A percentile compares a stretch with the other conserved stretches of the same genome.
These are phyloP conservation scores for Ophiosphaerella herpotricha DNA, from an alignment of 2,329 filamentous ascomycete genomes.

Conservation along the genomic window DNA sequence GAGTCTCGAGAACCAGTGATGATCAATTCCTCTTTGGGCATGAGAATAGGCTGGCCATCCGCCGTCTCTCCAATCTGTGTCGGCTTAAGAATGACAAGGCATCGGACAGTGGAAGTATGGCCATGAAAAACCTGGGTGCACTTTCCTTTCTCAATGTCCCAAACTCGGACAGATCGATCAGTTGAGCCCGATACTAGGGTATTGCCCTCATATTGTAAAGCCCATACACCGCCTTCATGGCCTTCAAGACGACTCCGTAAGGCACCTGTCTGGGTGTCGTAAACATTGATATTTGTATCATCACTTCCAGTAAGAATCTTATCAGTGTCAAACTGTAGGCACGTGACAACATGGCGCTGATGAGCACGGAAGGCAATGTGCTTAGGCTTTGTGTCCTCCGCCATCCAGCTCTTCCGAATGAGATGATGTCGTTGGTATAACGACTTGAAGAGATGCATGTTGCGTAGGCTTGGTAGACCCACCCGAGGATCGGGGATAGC, in stretches of 20 bases:
- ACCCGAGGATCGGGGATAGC: slow-evolving; percentile 82
- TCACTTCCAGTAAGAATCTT: slow-evolving; percentile 98
- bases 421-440: slow-evolving; percentile 91
- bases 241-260: slow-evolving; percentile 83
- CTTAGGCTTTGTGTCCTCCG: slow-evolving; percentile 75
- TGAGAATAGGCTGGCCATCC: slow-evolving; percentile 78
- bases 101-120: slow-evolving; percentile 95
- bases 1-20: slow-evolving; percentile 97
- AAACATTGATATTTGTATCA: slow-evolving; percentile 96
- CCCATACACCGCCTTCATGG: slow-evolving; percentile 97
- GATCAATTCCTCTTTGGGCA: slow-evolving; percentile 92
- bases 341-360: slow-evolving; percentile 94
- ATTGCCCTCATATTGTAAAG: slow-evolving; percentile 93
- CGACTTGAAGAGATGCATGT: slow-evolving; percentile 93
- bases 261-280: slow-evolving; percentile 93
- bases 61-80: slow-evolving; percentile 72
- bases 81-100: slow-evolving; percentile 91
- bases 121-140: slow-evolving; percentile 97
- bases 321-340: slow-evolving; percentile 95
- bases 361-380: slow-evolving; percentile 98
- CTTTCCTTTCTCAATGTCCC: slow-evolving; percentile 92
- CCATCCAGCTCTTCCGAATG: slow-evolving; percentile 92
- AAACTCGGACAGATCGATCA: slow-evolving; percentile 96
- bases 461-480: slow-evolving; percentile 76
- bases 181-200: slow-evolving; percentile 94